Base-by-base conservation (phyloP, 1,284 basidiomycete species). In the Hemileia vastatrix region DNA sequence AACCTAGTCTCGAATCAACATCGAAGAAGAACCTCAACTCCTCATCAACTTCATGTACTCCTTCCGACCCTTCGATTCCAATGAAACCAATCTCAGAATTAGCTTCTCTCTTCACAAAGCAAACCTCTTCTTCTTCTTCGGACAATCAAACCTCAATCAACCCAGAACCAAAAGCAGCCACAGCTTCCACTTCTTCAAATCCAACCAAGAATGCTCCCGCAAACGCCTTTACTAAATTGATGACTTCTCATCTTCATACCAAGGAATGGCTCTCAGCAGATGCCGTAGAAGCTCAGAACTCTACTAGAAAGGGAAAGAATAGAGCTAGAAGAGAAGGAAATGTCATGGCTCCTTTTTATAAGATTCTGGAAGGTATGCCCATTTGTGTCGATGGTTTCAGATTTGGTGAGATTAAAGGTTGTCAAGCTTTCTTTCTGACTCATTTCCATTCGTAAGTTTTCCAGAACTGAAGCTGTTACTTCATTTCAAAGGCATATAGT, bases 201-300 rank as follows among this genome's bases (percentile, higher is more conserved):
- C 27, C 27, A 27, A 27, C 27, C 27, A 40, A 40, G 15, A 9
- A 9, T 40, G 8, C 36, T 11, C 9, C 36, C 15, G 23, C 27
- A 19, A 47, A 36, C 13, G 70, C 69, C 11, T 71, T 71, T 54
- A 64, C 67, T 2, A 65, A 65, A n/a, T 65, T 71, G 15, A 71
- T 71, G 70, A 64, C 66, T 33, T 66, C 70, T 9, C 68, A 68
- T 57, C 67, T 69, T 9, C 68, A 69, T 36, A 67, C 67, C 23
- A 70, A 70, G 62, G 67, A 70, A 48, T 71, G 70, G 70, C 68
- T 68, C 0, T 63, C 67, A 9, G 69, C 70, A 55, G 49, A 52
- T 24, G 24, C 45, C 15, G 45, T 53, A 4, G 33, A 51, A 11
- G 33, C 31, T 24, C 8, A 5, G 18, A 50, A 52, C n/a, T 4